phyloP scores from a whole-genome alignment of 1,139 yeast genomes.

The Pichia sp. region DNA sequence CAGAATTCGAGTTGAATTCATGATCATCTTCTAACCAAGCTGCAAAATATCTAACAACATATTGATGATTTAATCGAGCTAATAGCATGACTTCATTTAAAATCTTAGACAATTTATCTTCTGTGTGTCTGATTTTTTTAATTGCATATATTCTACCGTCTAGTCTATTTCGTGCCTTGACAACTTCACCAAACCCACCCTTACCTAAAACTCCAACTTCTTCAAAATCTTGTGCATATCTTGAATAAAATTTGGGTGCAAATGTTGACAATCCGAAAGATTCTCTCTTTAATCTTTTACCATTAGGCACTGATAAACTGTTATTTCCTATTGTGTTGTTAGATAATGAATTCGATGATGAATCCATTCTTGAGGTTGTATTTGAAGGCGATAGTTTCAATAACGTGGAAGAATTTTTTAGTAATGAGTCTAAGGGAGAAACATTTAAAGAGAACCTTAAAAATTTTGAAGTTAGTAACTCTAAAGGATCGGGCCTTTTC shows the following conservation, averaged over 20 bases:
- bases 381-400: neutral
- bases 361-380: neutral
- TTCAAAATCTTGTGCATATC: constrained; percentile 81
- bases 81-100: constrained; percentile 86
- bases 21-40: constrained; percentile 88
- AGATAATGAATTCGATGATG: neutral
- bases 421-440: constrained; percentile 20
- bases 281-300: constrained; percentile 20
- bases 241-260: constrained; percentile 34
- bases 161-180: constrained; percentile 83
- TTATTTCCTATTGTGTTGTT: neutral
- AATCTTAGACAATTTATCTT: constrained; percentile 70
- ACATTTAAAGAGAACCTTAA: constrained; percentile 58
- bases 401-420: constrained; percentile 4
- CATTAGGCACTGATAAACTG: neutral
- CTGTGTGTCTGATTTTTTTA: constrained; percentile 80
- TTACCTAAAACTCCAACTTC: constrained; percentile 88
- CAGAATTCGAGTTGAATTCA: constrained; percentile 17
- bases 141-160: constrained; percentile 96
- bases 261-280: constrained; percentile 24
- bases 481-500: constrained; percentile 76
- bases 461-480: constrained; percentile 75
- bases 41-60: constrained; percentile 91
- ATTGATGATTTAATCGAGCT: constrained; percentile 89
- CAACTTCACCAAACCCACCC: constrained; percentile 97